Conservation (phyloP, 805 yeast genomes). For the Zygoascus biomembranicola region DNA sequence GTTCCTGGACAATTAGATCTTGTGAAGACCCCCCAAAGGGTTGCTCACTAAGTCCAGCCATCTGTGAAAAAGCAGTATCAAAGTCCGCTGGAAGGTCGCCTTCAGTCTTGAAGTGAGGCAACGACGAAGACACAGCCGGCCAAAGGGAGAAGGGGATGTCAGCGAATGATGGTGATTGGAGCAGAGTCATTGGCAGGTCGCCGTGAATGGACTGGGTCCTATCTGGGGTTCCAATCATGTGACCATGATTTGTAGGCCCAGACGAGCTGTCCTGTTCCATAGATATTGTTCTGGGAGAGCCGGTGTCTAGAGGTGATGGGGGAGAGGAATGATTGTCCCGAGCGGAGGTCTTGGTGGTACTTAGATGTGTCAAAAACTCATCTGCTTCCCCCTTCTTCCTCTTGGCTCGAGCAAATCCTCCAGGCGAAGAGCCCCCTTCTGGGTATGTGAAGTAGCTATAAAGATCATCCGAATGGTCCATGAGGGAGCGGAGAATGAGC, state of each 20-base stretch:
- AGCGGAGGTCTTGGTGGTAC: background rate
- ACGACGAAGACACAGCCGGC: background rate
- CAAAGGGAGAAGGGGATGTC: background rate
- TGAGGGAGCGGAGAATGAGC: background rate
- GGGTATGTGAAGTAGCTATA: background rate
- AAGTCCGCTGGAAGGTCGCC: slow-evolving; percentile 13
- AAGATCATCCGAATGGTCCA: background rate
- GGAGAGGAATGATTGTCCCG: background rate
- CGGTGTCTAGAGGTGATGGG: background rate
- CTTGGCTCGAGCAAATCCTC: background rate
- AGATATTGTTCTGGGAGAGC: background rate
- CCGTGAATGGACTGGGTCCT: background rate
- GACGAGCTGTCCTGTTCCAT: background rate
- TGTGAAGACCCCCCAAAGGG: background rate
- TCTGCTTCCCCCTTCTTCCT: background rate
- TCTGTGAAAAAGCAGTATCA: slow-evolving; percentile 18
- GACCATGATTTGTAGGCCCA: background rate
- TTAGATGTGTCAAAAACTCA: background rate
- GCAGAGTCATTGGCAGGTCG: background rate
- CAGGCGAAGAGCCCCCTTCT: background rate
- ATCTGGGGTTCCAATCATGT: background rate
- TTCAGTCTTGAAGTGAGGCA: background rate
- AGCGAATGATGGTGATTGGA: background rate
- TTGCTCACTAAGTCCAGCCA: background rate
- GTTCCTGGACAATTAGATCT: background rate